Evolutionary conservation across 2,329 filamentous ascomycete genomes (phyloP).

Genomic region (Trichoderma brevicompactum): DNA sequence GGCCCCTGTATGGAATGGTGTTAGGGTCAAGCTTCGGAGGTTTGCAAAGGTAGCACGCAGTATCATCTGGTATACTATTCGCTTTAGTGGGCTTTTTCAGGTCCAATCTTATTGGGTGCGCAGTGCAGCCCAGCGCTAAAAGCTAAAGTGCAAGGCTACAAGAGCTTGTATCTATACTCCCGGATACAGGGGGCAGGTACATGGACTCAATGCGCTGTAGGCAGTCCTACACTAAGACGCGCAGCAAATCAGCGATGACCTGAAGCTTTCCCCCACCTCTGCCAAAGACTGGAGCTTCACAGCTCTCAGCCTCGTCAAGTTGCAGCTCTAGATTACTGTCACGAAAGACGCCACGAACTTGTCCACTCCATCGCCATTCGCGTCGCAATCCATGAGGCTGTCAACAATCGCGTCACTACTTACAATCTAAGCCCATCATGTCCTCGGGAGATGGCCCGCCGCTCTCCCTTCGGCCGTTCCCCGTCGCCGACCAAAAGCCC

Average conservation of each 20-base stretch:
- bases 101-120: neutral
- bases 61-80: neutral
- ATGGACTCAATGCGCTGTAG: neutral
- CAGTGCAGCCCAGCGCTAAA: neutral
- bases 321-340: neutral
- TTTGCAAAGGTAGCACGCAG: conserved; percentile 15
- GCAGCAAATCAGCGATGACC: conserved; percentile 10
- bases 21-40: conserved; percentile 6
- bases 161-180: neutral
- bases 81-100: neutral
- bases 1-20: conserved; percentile 6
- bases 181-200: neutral
- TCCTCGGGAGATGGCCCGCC: conserved; percentile 41
- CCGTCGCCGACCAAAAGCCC: conserved; percentile 59
- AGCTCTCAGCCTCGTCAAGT: conserved; percentile 25
- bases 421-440: conserved; percentile 35
- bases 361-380: neutral
- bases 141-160: conserved; percentile 1
- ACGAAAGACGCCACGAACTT: neutral
- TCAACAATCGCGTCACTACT: neutral
- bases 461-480: conserved; percentile 48
- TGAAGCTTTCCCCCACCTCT: conserved; percentile 7
- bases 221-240: neutral
- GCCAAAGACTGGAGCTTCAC: neutral
- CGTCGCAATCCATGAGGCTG: neutral